Evolutionary conservation across 2,329 filamentous ascomycete species (phyloP).

Genomic region (Zelopaecilomyces penicillatus): DNA sequence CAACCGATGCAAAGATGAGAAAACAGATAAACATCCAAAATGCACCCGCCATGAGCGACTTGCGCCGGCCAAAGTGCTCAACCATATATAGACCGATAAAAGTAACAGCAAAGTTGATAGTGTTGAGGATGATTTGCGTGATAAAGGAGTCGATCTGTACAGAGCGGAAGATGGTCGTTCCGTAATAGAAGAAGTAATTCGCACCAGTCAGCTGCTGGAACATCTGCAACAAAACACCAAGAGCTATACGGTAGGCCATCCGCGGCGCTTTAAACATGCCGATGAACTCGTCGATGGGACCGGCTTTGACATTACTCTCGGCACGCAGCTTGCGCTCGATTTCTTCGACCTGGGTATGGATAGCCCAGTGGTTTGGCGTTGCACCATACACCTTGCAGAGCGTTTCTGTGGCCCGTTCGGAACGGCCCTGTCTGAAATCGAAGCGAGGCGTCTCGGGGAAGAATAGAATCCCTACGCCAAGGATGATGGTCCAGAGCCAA

Average conservation of each 20-base stretch:
- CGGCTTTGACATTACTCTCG: slow-evolving; percentile 33
- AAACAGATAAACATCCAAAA: slow-evolving; percentile 55
- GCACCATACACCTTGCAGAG: slow-evolving; percentile 42
- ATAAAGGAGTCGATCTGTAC: slow-evolving; percentile 51
- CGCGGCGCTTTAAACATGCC: slow-evolving; percentile 57
- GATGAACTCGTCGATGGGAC: slow-evolving; percentile 37
- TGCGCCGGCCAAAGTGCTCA: slow-evolving; percentile 57
- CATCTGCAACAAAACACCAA: slow-evolving; percentile 54
- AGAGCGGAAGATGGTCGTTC: slow-evolving; percentile 41
- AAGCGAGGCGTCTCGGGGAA: slow-evolving; percentile 46
- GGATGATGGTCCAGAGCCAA: slow-evolving; percentile 40
- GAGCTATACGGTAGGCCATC: slow-evolving; percentile 53
- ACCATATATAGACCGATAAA: slow-evolving; percentile 64
- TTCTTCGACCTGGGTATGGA: slow-evolving; percentile 43
- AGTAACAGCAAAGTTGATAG: slow-evolving; percentile 59
- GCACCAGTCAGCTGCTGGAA: slow-evolving; percentile 62
- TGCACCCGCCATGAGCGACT: slow-evolving; percentile 53
- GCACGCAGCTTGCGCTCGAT: slow-evolving; percentile 44
- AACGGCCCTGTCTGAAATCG: slow-evolving; percentile 38
- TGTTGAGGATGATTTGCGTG: slow-evolving; percentile 58
- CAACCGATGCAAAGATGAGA: slow-evolving; percentile 46
- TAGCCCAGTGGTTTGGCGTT: slow-evolving; percentile 32
- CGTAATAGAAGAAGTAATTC: slow-evolving; percentile 61
- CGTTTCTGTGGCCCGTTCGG: slow-evolving; percentile 37
- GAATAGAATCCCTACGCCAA: slow-evolving; percentile 40